Base-by-base conservation (phyloP, 371 early-diverging fungal species). In the Apophysomyces sp. region DNA sequence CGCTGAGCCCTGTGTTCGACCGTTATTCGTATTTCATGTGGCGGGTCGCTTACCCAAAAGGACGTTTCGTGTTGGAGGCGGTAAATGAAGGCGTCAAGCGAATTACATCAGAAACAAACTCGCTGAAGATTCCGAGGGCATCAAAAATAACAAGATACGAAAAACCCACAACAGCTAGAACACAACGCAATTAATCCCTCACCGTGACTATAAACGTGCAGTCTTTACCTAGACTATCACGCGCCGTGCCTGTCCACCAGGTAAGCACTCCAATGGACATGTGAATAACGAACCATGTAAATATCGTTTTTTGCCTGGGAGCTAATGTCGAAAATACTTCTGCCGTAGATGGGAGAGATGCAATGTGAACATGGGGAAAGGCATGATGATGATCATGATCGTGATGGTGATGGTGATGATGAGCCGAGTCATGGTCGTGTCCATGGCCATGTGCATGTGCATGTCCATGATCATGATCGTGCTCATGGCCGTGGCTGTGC, bases 271-370 rank as follows among this genome's bases (percentile, higher is more conserved):
- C 86, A 32, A 84, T 70, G 8, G 62, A 28, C 3, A 66, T 41
- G 51, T 88, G 86, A 15, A 81, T 52, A 6, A 80, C 12, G 27
- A 83, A 81, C 82, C 86, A 86, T 0, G 85, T 83, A 55, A 88
- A 86, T 52, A 85, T 68, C 1, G 88, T 84, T 62, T 86, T 86
- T 69, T 88, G 86, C 53, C 61, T 72, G 9, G 86, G 81, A 56
- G 69, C 60, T 13, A 88, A 63, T 0, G 60, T 65, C 0, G 79
- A 69, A 61, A 86, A 84, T 3, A 85, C 74, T 18, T 72, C 63
- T 3, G 69, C 57, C 69, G 69, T 67, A 4, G 76, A 71, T 11
- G 77, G 82, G 3, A 78, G 66, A 49, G 75, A 77, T 12, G 65
- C 62, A 26, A 68, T 69, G 21, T 57, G 27, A 4, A 26, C 53